Base-by-base conservation (phyloP, 2,329 filamentous ascomycete species). In the Apiospora sp. region DNA sequence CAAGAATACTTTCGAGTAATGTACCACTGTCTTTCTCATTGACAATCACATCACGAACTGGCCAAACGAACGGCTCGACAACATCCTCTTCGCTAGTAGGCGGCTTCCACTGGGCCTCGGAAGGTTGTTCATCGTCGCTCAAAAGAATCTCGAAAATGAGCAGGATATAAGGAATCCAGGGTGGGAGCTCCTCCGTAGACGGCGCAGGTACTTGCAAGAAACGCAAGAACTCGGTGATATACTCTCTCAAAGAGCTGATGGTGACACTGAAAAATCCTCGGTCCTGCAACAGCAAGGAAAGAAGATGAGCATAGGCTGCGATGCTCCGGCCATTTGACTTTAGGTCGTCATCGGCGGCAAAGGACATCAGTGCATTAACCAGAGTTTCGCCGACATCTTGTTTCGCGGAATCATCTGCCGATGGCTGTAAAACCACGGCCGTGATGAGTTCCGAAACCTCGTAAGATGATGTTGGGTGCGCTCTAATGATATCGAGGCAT, bases 141-240 rank as follows among this genome's bases (percentile, higher is more conserved):
- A 99, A 86, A 44, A 98, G 86, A 71, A 93, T 93, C 85, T 99
- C 96, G 68, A 98, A 88, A 69, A 99, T 93, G 22, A 98, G 87
- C 46, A 99, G 86, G 44, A 98, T 91, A 78, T 96, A 95, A 16
- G 94, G 93, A 75, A 98, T 92, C 95, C 96, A 99, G 1, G 94
- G 93, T 5, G 95, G 93, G n/a, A 94, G 86, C 73, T 96, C 93
- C 68, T 97, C 94, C 0, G 88, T 85, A 4, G 92, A 87, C 72
- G 92, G 89, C 37, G 91, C 89, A 6, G 90, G 86, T 4, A 95
- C 85, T 77, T 93, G 92, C 76, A 99, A 89, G 81, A 98, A 98
- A 2, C 86, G 88, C 41, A 98, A 87, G 74, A 98, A 90, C 49
- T 91, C 91, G 13, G 87, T 86, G 54, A 98, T 92, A 78, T 92